Evolutionary conservation across 2,329 filamentous ascomycete genomes (phyloP), one percentile per base, ranked within the genome.

Genomic region (Colletotrichum musicola): DNA sequence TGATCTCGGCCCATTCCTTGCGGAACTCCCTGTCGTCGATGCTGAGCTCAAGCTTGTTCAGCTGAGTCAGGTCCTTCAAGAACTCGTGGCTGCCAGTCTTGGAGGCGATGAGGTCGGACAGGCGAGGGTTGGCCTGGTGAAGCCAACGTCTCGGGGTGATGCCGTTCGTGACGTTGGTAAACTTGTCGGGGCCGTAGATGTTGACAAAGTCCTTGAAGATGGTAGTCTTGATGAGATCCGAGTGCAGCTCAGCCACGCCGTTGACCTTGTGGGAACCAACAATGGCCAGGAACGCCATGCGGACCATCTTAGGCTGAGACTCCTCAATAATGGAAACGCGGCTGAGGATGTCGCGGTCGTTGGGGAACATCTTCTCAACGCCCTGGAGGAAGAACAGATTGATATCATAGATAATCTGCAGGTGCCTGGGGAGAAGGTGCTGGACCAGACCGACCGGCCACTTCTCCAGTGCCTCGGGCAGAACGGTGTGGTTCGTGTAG

Each of bases 211-310:
- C 96, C 81, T 96, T 98, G 89, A 99, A 98, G 74, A 99, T 97
- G n/a, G 96, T 99, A 0, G 95, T 97, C 85, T 96, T 96, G 85
- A 99, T 97, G 67, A 99, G 86, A 78, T 99, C 96, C 0, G 96
- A 99, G 83, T 99, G 96, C 72, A 99, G 84, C 82, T 99, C 96
- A 40, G 96, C 96, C 42, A 99, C 96, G 79, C 96, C 96, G 74
- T 99, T 99, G 84, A 99, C 95, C 85, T 98, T 99, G 89, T 98
- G 96, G 42, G 96, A 98, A 55, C 96, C 96, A 75, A 99, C 94
- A 77, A 98, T 92, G 71, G 96, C 96, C 59, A 99, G 84, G 81
- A 89, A 96, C 2, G 96, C 96, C 96, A 99, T 99, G 78, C 95
- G 92, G 70, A 99, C 91, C 93, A 98, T 97, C 88, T 98, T 97